These are phyloP conservation scores for Amanita exitialis DNA, from an alignment of 768 basidiomycete genomes.

Conservation along the genomic window DNA sequence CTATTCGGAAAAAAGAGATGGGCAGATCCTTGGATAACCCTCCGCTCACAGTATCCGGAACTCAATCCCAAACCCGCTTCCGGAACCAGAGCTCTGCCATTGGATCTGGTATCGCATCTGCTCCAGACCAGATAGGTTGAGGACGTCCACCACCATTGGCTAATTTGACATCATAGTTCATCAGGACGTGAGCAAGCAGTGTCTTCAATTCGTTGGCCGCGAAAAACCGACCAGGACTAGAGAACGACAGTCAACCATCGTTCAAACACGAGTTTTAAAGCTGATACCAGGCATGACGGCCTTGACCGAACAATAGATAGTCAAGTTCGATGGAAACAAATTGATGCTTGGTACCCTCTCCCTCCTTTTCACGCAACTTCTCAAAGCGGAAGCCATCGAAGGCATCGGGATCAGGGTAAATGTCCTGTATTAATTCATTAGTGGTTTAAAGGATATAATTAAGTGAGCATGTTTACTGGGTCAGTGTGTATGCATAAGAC, in stretches of 20 bases:
- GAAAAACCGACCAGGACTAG: too few relatives aligned
- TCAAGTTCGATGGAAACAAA: too few relatives aligned
- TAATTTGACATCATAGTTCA: conserved; percentile 18
- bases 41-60: not conserved
- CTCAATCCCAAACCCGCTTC: not conserved
- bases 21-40: too few relatives aligned
- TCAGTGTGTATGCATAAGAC: conserved; percentile 8
- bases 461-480: not conserved
- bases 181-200: conserved; percentile 19
- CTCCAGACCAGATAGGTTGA: conserved; percentile 7
- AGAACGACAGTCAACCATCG: too few relatives aligned
- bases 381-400: too few relatives aligned
- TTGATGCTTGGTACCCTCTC: too few relatives aligned
- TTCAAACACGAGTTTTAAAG: too few relatives aligned
- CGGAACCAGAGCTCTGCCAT: conserved; percentile 4
- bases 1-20: too few relatives aligned
- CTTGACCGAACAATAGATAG: too few relatives aligned
- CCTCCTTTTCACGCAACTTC: too few relatives aligned
- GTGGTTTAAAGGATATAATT: not conserved
- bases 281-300: too few relatives aligned
- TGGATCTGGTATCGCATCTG: conserved; percentile 16
- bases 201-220: not conserved
- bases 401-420: too few relatives aligned
- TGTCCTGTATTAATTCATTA: conserved; percentile 14
- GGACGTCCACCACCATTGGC: conserved; percentile 8